Conservation (phyloP, 257 asterid genomes). For the Lavandula angustifolia region DNA sequence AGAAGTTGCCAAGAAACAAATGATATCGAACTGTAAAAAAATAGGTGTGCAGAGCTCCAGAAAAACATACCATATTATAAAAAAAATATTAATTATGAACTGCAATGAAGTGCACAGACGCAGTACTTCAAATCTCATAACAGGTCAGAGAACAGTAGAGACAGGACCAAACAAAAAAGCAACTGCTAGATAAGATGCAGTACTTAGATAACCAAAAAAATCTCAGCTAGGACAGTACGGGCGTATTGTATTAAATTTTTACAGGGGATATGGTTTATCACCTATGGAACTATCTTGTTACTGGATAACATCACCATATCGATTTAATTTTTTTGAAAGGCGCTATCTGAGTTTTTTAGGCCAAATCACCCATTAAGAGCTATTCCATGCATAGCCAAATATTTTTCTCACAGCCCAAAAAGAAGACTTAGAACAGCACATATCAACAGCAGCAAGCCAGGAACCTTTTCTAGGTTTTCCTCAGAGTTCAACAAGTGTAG, state of each 20-base stretch:
- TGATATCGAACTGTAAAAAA: not conserved
- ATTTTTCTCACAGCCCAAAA: not conserved
- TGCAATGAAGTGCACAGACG: not conserved
- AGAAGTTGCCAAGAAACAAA: slow-evolving; percentile 7
- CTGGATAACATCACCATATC: not conserved
- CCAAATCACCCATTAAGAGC: not conserved
- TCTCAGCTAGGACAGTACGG: slow-evolving; percentile 10
- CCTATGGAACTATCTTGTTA: not conserved
- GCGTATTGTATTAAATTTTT: not conserved
- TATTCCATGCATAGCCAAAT: not conserved
- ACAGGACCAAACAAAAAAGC: no score
- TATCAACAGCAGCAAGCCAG: slow-evolving; percentile 5
- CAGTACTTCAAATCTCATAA: not conserved
- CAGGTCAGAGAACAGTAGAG: slow-evolving; percentile 1
- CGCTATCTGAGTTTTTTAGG: not conserved
- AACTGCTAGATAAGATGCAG: slow-evolving; percentile 6
- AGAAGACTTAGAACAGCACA: not conserved
- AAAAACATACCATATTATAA: not conserved
- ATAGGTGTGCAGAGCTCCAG: not conserved
- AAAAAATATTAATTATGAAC: not conserved
- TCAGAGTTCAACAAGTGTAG: not conserved
- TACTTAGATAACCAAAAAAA: not conserved
- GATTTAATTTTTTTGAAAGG: no score
- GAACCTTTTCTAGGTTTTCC: not conserved
- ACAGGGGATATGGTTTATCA: not conserved